Base-by-base conservation (phyloP, 2,329 filamentous ascomycete genomes). In the Samsoniella hepiali region DNA sequence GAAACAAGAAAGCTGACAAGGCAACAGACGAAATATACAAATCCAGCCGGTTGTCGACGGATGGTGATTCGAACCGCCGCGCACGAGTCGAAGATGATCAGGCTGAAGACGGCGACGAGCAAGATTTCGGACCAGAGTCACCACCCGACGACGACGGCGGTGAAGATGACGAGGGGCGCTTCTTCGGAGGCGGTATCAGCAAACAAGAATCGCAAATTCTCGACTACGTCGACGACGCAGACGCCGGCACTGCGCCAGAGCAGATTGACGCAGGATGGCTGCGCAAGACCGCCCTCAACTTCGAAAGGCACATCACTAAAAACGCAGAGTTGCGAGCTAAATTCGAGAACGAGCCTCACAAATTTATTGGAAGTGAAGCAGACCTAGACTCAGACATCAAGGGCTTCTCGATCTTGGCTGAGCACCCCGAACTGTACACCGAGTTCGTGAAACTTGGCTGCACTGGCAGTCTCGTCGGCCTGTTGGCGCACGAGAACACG, bases 401-500 rank as follows among this genome's bases (percentile, higher is more conserved):
- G 75, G 86, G 84, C 34, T 82, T 98, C 64, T 95, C 91, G 50
- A 90, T 97, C 67, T 79, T 99, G 1, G 88, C 91, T 5, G 93
- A 99, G 70, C 91, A 98, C 72, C 84, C 93, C 3, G 88, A 91
- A 65, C 82, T 97, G 27, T 97, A 95, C 74, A 79, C 80, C 13
- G 91, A 96, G 65, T 93, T 97, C 71, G 88, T 89, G 38, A 88
- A 87, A 68, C 80, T 93, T 58, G 90, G 91, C 27, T 90, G 87
- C 64, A 86, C 88, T 0, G 84, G 78, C 5, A 93, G 89, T 62
- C 76, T 99, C 58, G 91, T 96, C 1, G 86, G 88, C 2, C 77
- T 99, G 59, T 79, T 99, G 56, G 89, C 94, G 17, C 95, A 99
- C 74, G 95, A 99, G 70, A 99, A 99, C 74, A 94, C 93, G 0